These are phyloP conservation scores for Auxenochlorella pyrenoidosa DNA, from an alignment of 139 green algal genomes.

Conservation along the genomic window DNA sequence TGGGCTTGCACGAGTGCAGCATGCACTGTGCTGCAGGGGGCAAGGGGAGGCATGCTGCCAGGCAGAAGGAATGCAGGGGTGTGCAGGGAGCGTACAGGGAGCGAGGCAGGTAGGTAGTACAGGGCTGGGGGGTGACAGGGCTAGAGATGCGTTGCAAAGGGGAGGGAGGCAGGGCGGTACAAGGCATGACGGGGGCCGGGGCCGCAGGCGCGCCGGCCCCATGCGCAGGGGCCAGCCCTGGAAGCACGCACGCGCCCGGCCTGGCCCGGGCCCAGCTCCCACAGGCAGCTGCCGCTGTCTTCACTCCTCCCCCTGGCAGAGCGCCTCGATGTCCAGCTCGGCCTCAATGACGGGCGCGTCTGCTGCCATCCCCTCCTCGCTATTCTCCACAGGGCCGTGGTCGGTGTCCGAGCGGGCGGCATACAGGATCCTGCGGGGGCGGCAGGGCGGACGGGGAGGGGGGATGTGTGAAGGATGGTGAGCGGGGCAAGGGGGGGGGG, in stretches of 20 bases:
- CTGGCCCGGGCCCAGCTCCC: background rate
- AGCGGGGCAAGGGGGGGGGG: too few species aligned
- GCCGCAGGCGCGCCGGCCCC: too few species aligned
- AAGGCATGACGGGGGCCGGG: background rate
- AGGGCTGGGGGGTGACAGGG: background rate
- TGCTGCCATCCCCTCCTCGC: slow-evolving; percentile 34
- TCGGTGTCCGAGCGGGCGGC: slow-evolving; percentile 31
- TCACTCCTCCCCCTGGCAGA: slow-evolving; percentile 25
- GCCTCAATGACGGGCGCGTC: slow-evolving; percentile 61
- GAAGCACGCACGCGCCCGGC: too few species aligned
- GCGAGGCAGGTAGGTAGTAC: background rate
- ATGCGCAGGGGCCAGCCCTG: too few species aligned
- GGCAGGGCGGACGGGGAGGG: too few species aligned
- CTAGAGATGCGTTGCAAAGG: too few species aligned
- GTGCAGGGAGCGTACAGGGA: background rate
- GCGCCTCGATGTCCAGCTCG: slow-evolving; percentile 59
- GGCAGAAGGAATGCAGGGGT: background rate
- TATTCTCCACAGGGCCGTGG: slow-evolving; percentile 61
- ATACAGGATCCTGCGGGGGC: slow-evolving; percentile 42
- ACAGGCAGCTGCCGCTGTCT: background rate
- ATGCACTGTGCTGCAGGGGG: background rate
- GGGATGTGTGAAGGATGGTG: too few species aligned
- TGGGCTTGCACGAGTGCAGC: background rate
- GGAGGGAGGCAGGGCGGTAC: too few species aligned
- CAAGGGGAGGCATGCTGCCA: background rate